Evolutionary conservation across 1,139 yeast species (phyloP).

Genomic region (Saccharomyces hybrid): DNA sequence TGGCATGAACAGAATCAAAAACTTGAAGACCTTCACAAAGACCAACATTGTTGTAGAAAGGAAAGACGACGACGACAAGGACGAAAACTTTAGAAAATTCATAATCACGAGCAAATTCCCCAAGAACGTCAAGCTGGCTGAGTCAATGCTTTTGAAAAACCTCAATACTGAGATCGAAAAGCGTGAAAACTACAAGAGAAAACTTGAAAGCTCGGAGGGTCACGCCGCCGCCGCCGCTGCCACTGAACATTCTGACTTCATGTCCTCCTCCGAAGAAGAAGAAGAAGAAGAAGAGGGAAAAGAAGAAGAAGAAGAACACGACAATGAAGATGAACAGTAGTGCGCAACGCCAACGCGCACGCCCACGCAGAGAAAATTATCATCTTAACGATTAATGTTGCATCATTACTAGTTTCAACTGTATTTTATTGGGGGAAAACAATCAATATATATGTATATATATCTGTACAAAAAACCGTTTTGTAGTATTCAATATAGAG

Average conservation of each 20-base stretch:
- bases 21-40: slow-evolving; percentile 72
- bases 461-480: background rate
- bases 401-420: background rate
- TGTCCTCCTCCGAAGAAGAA: background rate
- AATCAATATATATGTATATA: background rate
- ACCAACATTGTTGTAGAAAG: slow-evolving; percentile 77
- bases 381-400: background rate
- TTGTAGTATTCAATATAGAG: background rate
- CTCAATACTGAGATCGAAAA: slow-evolving; percentile 70
- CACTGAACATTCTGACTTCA: background rate
- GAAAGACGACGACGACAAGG: slow-evolving; percentile 48
- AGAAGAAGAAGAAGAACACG: background rate
- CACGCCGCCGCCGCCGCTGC: background rate
- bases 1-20: slow-evolving; percentile 80
- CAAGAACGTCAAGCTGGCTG: slow-evolving; percentile 26
- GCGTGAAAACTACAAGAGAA: slow-evolving; percentile 33
- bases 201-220: background rate
- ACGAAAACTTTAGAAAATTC: slow-evolving; percentile 61
- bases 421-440: background rate
- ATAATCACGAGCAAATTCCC: slow-evolving; percentile 58
- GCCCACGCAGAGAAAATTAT: background rate
- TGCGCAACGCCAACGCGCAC: background rate
- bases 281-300: background rate
- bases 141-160: slow-evolving; percentile 38
- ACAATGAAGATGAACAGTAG: background rate